Evolutionary conservation across 768 basidiomycete genomes (phyloP).

Genomic region (Melanogaster broomeanus): DNA sequence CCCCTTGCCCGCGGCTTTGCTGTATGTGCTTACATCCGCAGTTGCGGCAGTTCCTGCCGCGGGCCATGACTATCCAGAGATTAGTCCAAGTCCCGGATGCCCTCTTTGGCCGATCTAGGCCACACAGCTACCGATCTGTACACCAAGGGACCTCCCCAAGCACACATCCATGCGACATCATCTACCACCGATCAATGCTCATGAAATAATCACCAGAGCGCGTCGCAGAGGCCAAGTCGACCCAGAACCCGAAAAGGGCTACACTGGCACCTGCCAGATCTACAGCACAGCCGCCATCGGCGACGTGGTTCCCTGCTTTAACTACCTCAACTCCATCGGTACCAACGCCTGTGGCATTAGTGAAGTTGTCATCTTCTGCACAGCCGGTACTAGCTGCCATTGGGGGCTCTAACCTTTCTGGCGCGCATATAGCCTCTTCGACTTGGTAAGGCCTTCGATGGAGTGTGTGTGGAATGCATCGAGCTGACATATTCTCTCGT

Average conservation of each 20-base stretch:
- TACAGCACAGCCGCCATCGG: not conserved
- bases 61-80: not conserved
- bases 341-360: not conserved
- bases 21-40: not conserved
- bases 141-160: too few relatives aligned
- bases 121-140: not conserved
- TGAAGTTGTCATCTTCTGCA: not conserved
- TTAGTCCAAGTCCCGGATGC: not conserved
- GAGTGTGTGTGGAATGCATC: not conserved
- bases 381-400: not conserved
- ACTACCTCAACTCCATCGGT: not conserved
- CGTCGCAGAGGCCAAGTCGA: too few relatives aligned
- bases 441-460: not conserved
- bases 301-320: not conserved
- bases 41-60: not conserved
- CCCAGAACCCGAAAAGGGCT: too few relatives aligned
- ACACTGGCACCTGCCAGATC: not conserved
- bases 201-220: too few relatives aligned
- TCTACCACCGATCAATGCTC: too few relatives aligned
- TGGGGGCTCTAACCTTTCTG: not conserved
- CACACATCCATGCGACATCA: too few relatives aligned
- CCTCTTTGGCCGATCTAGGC: not conserved
- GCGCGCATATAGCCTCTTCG: not conserved
- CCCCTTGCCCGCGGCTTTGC: not conserved
- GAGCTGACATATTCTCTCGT: not conserved